Evolutionary conservation across 139 green algal species (phyloP), one percentile per base, ranked within the genome.

Genomic region (Raphidocelis subcapitata): DNA sequence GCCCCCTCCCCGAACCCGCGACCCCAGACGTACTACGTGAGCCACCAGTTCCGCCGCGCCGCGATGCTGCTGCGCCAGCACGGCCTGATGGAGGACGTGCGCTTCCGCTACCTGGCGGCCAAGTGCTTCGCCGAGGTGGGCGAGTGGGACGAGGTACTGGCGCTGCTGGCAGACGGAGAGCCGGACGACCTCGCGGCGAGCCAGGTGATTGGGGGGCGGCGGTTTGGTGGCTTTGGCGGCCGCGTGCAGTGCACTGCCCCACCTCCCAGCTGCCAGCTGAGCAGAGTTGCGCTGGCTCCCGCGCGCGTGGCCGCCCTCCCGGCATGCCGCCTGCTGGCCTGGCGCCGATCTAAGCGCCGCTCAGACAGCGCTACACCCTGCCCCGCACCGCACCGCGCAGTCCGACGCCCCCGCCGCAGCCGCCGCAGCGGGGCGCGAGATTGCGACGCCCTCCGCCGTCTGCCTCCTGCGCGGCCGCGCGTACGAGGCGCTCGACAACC

Each of bases 111-210:
- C 76, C 75, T 96, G n/a, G 84, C 86, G 16, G 91, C 87, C 18
- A 84, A 84, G 75, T 97, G 91, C 78, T 72, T 96, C 72, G 83
- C 85, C 0, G 89, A 93, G 73, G 81, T 81, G 12, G 74, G 80
- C 14, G 88, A 97, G 24, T 98, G 89, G 91, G 93, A 99, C 55
- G 94, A 98, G 71, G 96, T 90, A 65, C 67, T 99, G 36, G 56
- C 29, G 0, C 62, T 94, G 77, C 79, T 98, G 31, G 92, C 90
- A 2, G 84, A 88, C 32, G 80, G 80, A 3, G 84, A 91, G n/a
- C 76, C 57, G 32, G 52, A 59, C 15, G 72, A 78, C 15, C 18
- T 67, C 37, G 72, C 51, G 62, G 63, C 47, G 3, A 31, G 52
- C 1, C 41, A 37, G 52, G 67, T 74, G 35, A 52, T 44, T n/a